These are phyloP conservation scores for Castanea sativa DNA, from an alignment of 306 rosid genomes.

Conservation along the genomic window DNA sequence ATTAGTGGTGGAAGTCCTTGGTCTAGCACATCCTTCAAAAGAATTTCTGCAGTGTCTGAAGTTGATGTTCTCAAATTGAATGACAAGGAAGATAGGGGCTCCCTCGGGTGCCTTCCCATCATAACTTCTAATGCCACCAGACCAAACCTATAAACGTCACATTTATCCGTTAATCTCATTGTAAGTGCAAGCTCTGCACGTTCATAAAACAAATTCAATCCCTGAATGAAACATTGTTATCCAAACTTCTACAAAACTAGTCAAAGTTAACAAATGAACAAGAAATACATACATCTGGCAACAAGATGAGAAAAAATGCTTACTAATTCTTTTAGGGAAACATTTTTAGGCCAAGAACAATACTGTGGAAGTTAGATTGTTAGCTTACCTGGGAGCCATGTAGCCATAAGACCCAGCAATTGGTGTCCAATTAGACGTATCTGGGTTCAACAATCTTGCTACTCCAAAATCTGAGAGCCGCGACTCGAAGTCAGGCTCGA, in stretches of 20 bases:
- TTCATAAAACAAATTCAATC: neutral
- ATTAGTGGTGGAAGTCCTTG: constrained; percentile 57
- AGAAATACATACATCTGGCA: neutral
- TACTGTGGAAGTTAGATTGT: neutral
- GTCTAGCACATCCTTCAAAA: constrained; percentile 56
- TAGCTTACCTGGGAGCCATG: constrained; percentile 78
- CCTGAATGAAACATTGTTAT: neutral
- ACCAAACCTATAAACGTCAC: constrained; percentile 71
- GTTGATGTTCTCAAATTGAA: constrained; percentile 15
- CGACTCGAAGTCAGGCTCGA: constrained; percentile 53
- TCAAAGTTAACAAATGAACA: neutral
- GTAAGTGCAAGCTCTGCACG: constrained; percentile 62
- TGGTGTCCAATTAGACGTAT: constrained; percentile 53
- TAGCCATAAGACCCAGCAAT: constrained; percentile 75
- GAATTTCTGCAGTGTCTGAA: constrained; percentile 20
- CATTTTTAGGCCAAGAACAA: no score
- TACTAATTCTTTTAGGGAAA: neutral
- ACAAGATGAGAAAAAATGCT: neutral
- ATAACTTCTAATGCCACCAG: constrained; percentile 58
- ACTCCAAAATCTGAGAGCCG: constrained; percentile 73
- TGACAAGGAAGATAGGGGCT: constrained; percentile 28
- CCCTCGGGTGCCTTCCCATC: constrained; percentile 76
- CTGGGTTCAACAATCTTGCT: constrained; percentile 48
- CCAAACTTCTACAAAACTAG: neutral
- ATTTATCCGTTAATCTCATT: constrained; percentile 50